Evolutionary conservation across 495 filamentous ascomycete species (phyloP).

Genomic region (Entonaema liquescens): DNA sequence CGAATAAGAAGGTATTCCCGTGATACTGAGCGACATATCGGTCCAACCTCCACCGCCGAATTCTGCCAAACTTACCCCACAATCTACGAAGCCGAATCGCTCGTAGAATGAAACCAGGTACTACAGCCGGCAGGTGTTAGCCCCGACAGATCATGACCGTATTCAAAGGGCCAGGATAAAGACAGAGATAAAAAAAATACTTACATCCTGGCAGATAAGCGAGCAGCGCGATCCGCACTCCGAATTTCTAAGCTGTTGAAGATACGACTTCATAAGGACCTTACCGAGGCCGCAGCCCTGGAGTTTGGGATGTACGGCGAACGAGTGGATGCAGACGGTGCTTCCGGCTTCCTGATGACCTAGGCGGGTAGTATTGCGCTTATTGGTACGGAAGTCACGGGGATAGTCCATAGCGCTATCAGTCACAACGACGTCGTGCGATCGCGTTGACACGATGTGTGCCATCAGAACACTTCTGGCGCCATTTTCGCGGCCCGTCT

Average conservation of each 20-base stretch:
- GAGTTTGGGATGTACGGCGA: constrained; percentile 79
- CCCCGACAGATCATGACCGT: not conserved
- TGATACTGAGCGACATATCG: constrained; percentile 64
- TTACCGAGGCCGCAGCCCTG: constrained; percentile 80
- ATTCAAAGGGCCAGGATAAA: not conserved
- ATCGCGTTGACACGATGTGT: constrained; percentile 81
- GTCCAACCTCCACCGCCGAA: constrained; percentile 86
- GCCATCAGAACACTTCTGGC: constrained; percentile 75
- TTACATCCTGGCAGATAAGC: constrained; percentile 77
- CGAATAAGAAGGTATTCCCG: constrained; percentile 8
- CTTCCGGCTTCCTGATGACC: constrained; percentile 75
- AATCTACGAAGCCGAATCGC: constrained; percentile 73
- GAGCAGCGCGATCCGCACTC: constrained; percentile 76
- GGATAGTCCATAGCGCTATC: constrained; percentile 82
- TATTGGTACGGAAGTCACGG: constrained; percentile 63
- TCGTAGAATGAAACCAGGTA: constrained; percentile 78
- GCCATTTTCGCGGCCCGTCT: constrained; percentile 56
- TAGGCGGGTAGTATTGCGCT: constrained; percentile 43
- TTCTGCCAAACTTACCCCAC: constrained; percentile 67
- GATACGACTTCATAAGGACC: constrained; percentile 77
- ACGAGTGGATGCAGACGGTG: constrained; percentile 82
- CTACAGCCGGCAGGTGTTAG: constrained; percentile 36
- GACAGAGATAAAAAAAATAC: constrained; percentile 15
- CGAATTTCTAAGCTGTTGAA: constrained; percentile 69
- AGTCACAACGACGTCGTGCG: constrained; percentile 65